Evolutionary conservation across 495 filamentous ascomycete genomes (phyloP).

Genomic region (Corynascus novoguineensis): DNA sequence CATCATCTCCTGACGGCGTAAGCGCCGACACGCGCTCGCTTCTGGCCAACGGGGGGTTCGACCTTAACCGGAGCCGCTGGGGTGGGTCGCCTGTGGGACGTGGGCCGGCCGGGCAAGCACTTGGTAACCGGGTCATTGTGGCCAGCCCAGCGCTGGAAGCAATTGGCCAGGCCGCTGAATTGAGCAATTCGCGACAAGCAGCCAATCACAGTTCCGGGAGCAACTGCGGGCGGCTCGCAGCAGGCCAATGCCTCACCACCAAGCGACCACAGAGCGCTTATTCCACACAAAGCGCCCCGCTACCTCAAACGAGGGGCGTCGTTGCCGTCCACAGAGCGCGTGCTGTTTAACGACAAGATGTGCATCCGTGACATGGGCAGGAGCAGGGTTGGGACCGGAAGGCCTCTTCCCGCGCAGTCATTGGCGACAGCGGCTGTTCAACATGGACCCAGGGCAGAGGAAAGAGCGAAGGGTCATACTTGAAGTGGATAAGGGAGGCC

Average conservation of each 20-base stretch:
- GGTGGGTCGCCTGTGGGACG: slow-evolving; percentile 3
- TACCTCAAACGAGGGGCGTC: slow-evolving; percentile 8
- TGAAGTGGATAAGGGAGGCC: neutral
- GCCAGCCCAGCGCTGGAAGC: no score
- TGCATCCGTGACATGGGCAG: slow-evolving; percentile 14
- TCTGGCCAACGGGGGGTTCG: slow-evolving; percentile 1
- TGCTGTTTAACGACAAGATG: slow-evolving; percentile 19
- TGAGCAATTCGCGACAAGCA: slow-evolving; percentile 21
- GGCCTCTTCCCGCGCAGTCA: slow-evolving; percentile 17
- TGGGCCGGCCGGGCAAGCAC: neutral
- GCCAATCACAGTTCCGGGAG: slow-evolving; percentile 23
- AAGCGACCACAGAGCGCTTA: slow-evolving; percentile 29
- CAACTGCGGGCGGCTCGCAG: slow-evolving; percentile 18
- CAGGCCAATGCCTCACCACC: slow-evolving; percentile 25
- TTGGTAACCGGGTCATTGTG: slow-evolving; percentile 8
- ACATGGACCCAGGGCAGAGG: neutral
- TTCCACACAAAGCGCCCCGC: slow-evolving; percentile 25
- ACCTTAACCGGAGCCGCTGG: neutral
- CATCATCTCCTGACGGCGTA: neutral
- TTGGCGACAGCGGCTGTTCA: slow-evolving; percentile 10
- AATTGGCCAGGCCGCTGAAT: slow-evolving; percentile 26
- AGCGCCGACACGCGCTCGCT: neutral
- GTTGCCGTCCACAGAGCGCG: slow-evolving; percentile 24
- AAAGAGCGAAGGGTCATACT: neutral
- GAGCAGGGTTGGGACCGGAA: slow-evolving; percentile 9